Conservation (phyloP, 1,284 basidiomycete genomes). For the Leccinum idahoense region DNA sequence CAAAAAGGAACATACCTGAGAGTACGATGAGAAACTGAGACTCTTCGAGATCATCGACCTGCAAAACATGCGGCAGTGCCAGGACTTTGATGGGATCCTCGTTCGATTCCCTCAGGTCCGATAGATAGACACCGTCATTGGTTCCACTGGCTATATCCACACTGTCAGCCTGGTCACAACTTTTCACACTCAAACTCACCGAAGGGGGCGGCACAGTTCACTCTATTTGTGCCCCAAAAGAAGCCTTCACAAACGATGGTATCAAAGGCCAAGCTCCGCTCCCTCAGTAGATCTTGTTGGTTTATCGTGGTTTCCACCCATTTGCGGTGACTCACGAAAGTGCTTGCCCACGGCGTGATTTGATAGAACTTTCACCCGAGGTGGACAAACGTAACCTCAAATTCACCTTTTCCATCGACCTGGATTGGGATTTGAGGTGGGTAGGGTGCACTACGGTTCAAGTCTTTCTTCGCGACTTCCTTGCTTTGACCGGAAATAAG, state of each 20-base stretch:
- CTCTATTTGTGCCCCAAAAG: slow-evolving; percentile 78
- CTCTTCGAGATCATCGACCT: slow-evolving; percentile 95
- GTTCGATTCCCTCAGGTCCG: slow-evolving; percentile 73
- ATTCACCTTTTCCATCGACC: slow-evolving; percentile 81
- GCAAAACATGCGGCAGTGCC: slow-evolving; percentile 83
- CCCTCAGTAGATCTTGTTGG: slow-evolving; percentile 83
- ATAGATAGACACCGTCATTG: slow-evolving; percentile 94
- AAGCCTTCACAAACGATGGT: slow-evolving; percentile 84
- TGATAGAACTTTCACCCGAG: slow-evolving; percentile 92
- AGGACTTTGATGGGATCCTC: slow-evolving; percentile 90
- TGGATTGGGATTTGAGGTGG: slow-evolving; percentile 43
- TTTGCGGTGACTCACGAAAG: slow-evolving; percentile 82
- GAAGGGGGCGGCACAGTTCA: slow-evolving; percentile 94
- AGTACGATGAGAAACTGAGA: slow-evolving; percentile 94
- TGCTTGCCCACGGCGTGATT: slow-evolving; percentile 89
- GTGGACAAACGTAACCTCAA: slow-evolving; percentile 89
- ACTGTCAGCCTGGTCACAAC: slow-evolving; percentile 8
- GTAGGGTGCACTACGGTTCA: slow-evolving; percentile 49
- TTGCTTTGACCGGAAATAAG: slow-evolving; percentile 62
- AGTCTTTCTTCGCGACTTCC: slow-evolving; percentile 43
- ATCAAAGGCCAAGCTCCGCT: slow-evolving; percentile 86
- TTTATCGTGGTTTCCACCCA: slow-evolving; percentile 93
- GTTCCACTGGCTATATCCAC: slow-evolving; percentile 74
- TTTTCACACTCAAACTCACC: slow-evolving; percentile 48
- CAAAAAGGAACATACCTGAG: slow-evolving; percentile 54